Evolutionary conservation across 163 green algal species (phyloP), one percentile per base, ranked within the genome.

Genomic region (Chlorella variabilis): DNA sequence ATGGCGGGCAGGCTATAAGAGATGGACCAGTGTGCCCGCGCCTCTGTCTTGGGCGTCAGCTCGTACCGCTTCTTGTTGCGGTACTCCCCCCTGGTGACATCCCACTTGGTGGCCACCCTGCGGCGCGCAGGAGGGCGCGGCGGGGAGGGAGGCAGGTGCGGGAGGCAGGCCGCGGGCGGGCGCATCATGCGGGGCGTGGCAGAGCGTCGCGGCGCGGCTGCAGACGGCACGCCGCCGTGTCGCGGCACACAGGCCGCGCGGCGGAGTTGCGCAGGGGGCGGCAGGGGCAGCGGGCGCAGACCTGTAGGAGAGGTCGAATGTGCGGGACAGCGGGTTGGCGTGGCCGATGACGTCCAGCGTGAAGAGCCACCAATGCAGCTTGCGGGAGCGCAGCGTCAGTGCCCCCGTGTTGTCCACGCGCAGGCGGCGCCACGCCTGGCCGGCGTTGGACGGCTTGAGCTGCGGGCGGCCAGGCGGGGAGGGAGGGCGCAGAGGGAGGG

Each of bases 91-190:
- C 69, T n/a, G 27, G 49, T n/a, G 20, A 83, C 23, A 66, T 89
- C 80, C 81, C 81, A 87, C 75, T 85, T 87, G 23, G 84, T 89
- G 34, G 80, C 80, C 31, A 87, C 20, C 49, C 81, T 77, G 78
- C 65, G 67, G 45, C 15, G 45, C n/a, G 11, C 8, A 17, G 31
- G 31, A 15, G 20, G 27, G 25, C 18, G 25, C 33, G 4, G 34
- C 9, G 7, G 33, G 4, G 11, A 71, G 4, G 13, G 31, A 9
- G 13, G 33, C 33, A n/a, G 33, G 17, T 36, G 34, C 15, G 45
- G 45, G 11, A 54, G 45, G 11, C 11, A 54, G 45, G 11, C 11
- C 45, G 11, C 15, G 45, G 15, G 45, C 45, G 45, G 15, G 11
- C 15, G 45, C 45, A 23, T 54, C 45, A 54, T 23, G 45, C 45